Percentiles rank a stretch among this genome's conserved stretches.
Evolutionary conservation across 2,329 filamentous ascomycete genomes (phyloP).

Genomic region (Nigrospora sphaerica): DNA sequence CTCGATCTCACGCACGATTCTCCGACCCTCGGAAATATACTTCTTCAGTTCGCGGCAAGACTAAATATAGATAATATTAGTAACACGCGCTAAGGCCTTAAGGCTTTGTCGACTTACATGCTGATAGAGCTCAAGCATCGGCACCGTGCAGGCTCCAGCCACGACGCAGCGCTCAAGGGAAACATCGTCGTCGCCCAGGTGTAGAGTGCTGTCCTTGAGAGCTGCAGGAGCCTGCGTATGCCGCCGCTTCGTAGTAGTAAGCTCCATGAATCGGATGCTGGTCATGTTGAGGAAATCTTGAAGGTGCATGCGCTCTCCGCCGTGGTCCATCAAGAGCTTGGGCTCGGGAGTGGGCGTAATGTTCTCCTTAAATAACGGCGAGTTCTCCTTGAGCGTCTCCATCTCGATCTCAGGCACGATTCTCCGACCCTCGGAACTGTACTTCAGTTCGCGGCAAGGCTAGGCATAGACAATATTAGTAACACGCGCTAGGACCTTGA

Average conservation of each 20-base stretch:
- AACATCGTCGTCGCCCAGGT: slow-evolving; percentile 44
- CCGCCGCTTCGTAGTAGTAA: slow-evolving; percentile 90
- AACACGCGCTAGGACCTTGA: background rate
- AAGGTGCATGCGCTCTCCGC: slow-evolving; percentile 64
- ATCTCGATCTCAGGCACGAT: slow-evolving; percentile 85
- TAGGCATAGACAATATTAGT: slow-evolving; percentile 14
- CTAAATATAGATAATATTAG: slow-evolving; percentile 19
- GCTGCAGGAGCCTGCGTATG: slow-evolving; percentile 65
- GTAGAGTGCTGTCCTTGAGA: slow-evolving; percentile 32
- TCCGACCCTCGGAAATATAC: slow-evolving; percentile 88
- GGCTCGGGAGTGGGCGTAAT: slow-evolving; percentile 20
- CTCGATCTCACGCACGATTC: slow-evolving; percentile 87
- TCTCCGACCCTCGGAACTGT: slow-evolving; percentile 85
- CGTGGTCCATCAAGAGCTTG: slow-evolving; percentile 40
- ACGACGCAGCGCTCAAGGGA: slow-evolving; percentile 74
- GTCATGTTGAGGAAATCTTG: slow-evolving; percentile 94
- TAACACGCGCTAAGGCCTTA: background rate
- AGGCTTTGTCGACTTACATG: slow-evolving; percentile 48
- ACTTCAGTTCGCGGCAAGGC: slow-evolving; percentile 89
- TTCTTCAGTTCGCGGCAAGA: slow-evolving; percentile 93
- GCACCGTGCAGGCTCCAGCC: slow-evolving; percentile 83
- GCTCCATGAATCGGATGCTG: slow-evolving; percentile 95
- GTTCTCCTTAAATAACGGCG: slow-evolving; percentile 12
- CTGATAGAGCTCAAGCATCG: slow-evolving; percentile 90
- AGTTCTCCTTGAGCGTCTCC: slow-evolving; percentile 30